Conservation (phyloP, 257 asterid genomes). For the Echium plantagineum region DNA sequence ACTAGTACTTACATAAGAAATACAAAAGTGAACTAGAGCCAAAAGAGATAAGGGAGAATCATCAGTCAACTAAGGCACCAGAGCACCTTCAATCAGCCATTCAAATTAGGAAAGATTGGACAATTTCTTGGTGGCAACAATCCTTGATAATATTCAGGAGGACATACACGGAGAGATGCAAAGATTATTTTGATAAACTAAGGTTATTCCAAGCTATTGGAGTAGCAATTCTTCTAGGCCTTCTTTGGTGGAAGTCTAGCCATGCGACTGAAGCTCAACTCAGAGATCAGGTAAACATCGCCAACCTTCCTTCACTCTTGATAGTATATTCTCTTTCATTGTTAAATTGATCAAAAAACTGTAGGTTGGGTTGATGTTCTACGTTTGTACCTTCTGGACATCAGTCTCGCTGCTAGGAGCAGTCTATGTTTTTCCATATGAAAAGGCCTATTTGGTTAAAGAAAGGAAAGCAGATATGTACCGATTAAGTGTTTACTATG, state of each 20-base stretch:
- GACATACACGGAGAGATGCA: slow-evolving; percentile 62
- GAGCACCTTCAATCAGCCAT: slow-evolving; percentile 54
- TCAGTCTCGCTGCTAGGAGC: slow-evolving; percentile 86
- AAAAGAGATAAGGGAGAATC: slow-evolving; percentile 53
- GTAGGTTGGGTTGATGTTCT: slow-evolving; percentile 84
- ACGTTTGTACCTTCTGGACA: slow-evolving; percentile 92
- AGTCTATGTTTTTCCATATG: slow-evolving; percentile 83
- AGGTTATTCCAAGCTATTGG: slow-evolving; percentile 61
- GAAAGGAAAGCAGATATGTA: slow-evolving; percentile 92
- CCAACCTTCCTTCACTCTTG: not conserved
- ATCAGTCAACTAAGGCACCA: slow-evolving; percentile 27
- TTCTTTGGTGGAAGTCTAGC: slow-evolving; percentile 88
- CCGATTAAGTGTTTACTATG: slow-evolving; percentile 79
- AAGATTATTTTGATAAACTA: slow-evolving; percentile 69
- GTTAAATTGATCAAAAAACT: not conserved
- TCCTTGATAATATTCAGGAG: slow-evolving; percentile 46
- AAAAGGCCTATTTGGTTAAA: slow-evolving; percentile 75
- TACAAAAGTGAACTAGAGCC: slow-evolving; percentile 57
- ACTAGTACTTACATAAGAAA: slow-evolving; percentile 57
- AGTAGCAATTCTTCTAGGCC: slow-evolving; percentile 72
- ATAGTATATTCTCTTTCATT: not conserved
- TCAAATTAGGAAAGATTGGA: slow-evolving; percentile 84
- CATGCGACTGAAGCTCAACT: slow-evolving; percentile 69
- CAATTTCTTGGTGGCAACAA: slow-evolving; percentile 60
- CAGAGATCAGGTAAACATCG: slow-evolving; percentile 60